phyloP scores from a whole-genome alignment of 495 filamentous ascomycete genomes.

The Cudoniella acicularis region DNA sequence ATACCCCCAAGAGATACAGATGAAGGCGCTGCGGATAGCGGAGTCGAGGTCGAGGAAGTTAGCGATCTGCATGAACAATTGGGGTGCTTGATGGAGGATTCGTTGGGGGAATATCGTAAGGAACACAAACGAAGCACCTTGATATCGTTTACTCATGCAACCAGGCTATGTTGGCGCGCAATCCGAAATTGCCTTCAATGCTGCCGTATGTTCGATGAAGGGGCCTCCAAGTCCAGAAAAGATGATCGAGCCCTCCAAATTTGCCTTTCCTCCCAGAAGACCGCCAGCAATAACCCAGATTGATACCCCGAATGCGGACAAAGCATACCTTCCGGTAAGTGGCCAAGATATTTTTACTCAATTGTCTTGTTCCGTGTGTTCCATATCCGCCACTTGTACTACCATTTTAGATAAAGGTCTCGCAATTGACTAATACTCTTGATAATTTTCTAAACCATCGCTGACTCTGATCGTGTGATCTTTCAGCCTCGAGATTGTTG shows the following conservation, averaged over 20 bases:
- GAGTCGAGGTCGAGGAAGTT: constrained; percentile 16
- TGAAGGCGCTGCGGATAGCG: background rate
- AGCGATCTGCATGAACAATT: constrained; percentile 20
- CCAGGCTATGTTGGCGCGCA: constrained; percentile 18
- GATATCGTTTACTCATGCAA: background rate
- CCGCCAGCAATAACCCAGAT: background rate
- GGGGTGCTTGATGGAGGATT: constrained; percentile 20
- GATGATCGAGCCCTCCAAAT: constrained; percentile 4
- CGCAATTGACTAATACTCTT: too few species aligned
- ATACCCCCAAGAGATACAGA: background rate
- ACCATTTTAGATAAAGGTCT: too few species aligned
- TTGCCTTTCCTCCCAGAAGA: constrained; percentile 8
- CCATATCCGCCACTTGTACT: too few species aligned
- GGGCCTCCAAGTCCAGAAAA: constrained; percentile 14
- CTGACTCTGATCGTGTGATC: too few species aligned
- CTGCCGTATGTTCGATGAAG: constrained; percentile 20
- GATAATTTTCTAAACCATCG: too few species aligned
- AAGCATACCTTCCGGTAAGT: constrained; percentile 6
- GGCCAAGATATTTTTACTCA: too few species aligned
- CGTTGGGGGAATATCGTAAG: constrained; percentile 19
- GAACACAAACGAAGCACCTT: background rate
- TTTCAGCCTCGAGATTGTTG: too few species aligned
- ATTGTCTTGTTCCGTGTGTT: too few species aligned
- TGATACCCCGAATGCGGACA: background rate
- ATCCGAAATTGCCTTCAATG: constrained; percentile 20